These are phyloP conservation scores for Moesziomyces antarcticus DNA, from an alignment of 1,284 basidiomycete genomes.

Conservation along the genomic window DNA sequence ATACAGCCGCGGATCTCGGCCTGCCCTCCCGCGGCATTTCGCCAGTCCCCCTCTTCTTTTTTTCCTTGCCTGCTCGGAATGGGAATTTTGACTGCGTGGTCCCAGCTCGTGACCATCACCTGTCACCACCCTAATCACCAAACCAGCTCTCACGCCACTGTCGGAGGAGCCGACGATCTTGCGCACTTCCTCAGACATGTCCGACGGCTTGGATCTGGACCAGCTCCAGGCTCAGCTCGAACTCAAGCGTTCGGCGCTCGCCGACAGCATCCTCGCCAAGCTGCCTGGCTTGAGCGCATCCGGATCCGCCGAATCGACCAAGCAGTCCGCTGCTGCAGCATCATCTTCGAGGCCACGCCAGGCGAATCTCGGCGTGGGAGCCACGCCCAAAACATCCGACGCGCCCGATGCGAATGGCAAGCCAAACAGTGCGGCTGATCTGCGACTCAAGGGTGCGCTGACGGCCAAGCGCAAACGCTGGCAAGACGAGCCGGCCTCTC, in stretches of 20 bases:
- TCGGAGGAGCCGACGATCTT: not conserved
- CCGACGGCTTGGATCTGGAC: slow-evolving; percentile 45
- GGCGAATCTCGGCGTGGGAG: slow-evolving; percentile 57
- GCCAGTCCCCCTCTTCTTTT: not conserved
- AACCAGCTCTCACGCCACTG: not conserved
- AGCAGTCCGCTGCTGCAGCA: slow-evolving; percentile 3
- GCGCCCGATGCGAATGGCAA: slow-evolving; percentile 2
- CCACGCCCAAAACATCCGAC: slow-evolving; percentile 24
- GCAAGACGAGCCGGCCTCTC: slow-evolving; percentile 13
- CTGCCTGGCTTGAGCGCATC: slow-evolving; percentile 27
- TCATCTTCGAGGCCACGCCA: slow-evolving; percentile 29
- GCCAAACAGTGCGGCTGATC: slow-evolving; percentile 36
- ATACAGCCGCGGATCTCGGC: not conserved
- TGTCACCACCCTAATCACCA: not conserved
- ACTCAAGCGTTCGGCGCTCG: slow-evolving; percentile 54
- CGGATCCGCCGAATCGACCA: slow-evolving; percentile 11
- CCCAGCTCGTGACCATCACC: not conserved
- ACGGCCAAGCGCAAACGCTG: slow-evolving; percentile 47
- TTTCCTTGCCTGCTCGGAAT: not conserved
- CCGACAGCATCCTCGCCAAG: slow-evolving; percentile 57
- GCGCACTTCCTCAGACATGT: slow-evolving; percentile 9
- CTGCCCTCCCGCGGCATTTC: not conserved
- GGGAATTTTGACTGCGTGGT: not conserved
- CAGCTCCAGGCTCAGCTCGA: slow-evolving; percentile 62
- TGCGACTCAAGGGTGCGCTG: slow-evolving; percentile 47